Evolutionary conservation across 306 rosid species (phyloP).

Genomic region (Potentilla sterilis): DNA sequence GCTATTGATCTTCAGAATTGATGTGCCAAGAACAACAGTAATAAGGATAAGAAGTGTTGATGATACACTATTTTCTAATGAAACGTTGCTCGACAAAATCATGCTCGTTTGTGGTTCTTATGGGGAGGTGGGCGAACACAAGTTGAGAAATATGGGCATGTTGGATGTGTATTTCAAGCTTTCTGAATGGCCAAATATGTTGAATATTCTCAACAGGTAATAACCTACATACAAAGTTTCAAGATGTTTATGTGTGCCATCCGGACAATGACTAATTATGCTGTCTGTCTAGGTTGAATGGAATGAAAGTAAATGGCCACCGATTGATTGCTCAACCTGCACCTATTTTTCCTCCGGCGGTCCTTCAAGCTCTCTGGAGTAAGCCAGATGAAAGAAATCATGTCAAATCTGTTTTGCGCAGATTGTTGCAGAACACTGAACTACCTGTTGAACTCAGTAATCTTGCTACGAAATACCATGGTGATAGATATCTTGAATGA

Average conservation of each 20-base stretch:
- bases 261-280: neutral
- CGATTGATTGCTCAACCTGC: constrained; percentile 30
- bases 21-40: constrained; percentile 31
- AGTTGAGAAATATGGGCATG: neutral
- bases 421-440: neutral
- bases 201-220: constrained; percentile 26
- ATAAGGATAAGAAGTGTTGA: constrained; percentile 15
- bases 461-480: constrained; percentile 4
- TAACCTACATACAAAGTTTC: neutral
- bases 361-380: constrained; percentile 24
- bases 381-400: constrained; percentile 22
- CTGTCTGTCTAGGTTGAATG: constrained; percentile 21
- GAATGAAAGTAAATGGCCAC: constrained; percentile 15
- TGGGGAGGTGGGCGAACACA: neutral
- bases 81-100: neutral
- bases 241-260: neutral
- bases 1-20: constrained; percentile 26
- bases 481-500: neutral
- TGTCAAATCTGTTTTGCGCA: constrained; percentile 12
- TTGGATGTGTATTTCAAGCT: constrained; percentile 26
- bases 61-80: too few relatives aligned
- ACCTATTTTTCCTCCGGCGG: constrained; percentile 17
- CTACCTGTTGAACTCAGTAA: neutral
- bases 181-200: constrained; percentile 32
- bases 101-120: neutral